A percentile compares a stretch with the other conserved stretches of the same genome.
Evolutionary conservation across 1,284 basidiomycete genomes (phyloP).

Genomic region (Ceratobasidium sp.): DNA sequence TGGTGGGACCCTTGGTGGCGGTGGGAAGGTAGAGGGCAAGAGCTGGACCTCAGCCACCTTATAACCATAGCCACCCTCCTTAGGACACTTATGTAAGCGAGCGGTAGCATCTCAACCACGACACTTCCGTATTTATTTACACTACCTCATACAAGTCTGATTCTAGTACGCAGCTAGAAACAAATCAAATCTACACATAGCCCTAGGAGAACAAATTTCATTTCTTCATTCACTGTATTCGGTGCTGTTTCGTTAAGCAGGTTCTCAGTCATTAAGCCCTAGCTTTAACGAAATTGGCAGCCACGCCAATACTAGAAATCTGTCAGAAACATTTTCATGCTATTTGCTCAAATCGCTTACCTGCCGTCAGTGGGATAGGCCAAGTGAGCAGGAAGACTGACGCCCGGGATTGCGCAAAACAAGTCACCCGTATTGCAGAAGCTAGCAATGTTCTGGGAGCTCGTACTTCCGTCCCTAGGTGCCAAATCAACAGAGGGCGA

Average conservation of each 20-base stretch:
- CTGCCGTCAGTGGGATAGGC: constrained; percentile 33
- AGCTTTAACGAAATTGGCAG: constrained; percentile 21
- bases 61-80: constrained; percentile 33
- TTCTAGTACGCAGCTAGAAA: no score
- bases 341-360: neutral
- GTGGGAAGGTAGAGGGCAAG: constrained; percentile 24
- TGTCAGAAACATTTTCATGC: neutral
- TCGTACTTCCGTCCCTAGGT: no score
- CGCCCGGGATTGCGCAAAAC: constrained; percentile 14
- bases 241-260: no score
- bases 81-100: neutral
- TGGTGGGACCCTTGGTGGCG: constrained; percentile 6
- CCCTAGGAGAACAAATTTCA: no score
- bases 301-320: constrained; percentile 16
- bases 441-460: no score
- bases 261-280: neutral
- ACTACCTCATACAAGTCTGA: no score
- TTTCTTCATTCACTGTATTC: no score
- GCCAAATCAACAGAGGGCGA: no score
- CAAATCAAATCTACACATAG: no score
- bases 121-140: no score
- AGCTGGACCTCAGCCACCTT: constrained; percentile 27
- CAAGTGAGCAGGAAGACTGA: constrained; percentile 18
- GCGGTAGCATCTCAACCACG: no score
- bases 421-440: constrained; percentile 4